Evolutionary conservation across 768 basidiomycete genomes (phyloP).

Genomic region (Collybia sp.): DNA sequence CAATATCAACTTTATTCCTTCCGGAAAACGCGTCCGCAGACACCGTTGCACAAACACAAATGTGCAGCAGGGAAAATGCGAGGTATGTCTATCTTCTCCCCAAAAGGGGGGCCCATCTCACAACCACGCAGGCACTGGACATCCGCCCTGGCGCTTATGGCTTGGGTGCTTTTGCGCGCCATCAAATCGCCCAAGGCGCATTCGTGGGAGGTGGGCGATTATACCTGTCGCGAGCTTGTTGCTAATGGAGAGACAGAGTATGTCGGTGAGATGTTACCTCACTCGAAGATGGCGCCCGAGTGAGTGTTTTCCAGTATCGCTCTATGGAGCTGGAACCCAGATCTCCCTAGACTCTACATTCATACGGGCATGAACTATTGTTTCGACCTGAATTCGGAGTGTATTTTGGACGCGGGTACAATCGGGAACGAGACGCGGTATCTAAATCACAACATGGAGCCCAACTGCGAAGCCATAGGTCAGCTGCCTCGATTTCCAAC

Average conservation of each 20-base stretch:
- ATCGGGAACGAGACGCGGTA: constrained; percentile 20
- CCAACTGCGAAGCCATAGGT: constrained; percentile 15
- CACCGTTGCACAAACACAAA: constrained; percentile 11
- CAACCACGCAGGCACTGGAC: constrained; percentile 22
- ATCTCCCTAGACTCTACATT: background rate
- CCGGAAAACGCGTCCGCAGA: constrained; percentile 9
- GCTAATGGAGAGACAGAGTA: background rate
- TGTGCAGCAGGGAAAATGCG: constrained; percentile 15
- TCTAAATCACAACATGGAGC: constrained; percentile 10
- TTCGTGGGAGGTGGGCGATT: constrained; percentile 19
- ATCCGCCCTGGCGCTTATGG: constrained; percentile 33
- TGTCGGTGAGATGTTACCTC: background rate
- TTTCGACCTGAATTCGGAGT: constrained; percentile 1
- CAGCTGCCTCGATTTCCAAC: background rate
- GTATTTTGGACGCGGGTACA: constrained; percentile 12
- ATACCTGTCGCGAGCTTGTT: too few species aligned
- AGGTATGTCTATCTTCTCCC: constrained; percentile 4
- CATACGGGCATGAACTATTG: constrained; percentile 7
- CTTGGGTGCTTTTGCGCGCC: constrained; percentile 41
- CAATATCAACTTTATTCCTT: background rate
- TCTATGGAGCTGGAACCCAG: background rate
- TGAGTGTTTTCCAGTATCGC: background rate
- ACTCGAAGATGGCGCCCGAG: too few species aligned
- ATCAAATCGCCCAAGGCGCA: constrained; percentile 5
- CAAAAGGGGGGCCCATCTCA: background rate